Base-by-base conservation (phyloP, 208 protist genomes). In the Acanthamoeba triangularis region DNA sequence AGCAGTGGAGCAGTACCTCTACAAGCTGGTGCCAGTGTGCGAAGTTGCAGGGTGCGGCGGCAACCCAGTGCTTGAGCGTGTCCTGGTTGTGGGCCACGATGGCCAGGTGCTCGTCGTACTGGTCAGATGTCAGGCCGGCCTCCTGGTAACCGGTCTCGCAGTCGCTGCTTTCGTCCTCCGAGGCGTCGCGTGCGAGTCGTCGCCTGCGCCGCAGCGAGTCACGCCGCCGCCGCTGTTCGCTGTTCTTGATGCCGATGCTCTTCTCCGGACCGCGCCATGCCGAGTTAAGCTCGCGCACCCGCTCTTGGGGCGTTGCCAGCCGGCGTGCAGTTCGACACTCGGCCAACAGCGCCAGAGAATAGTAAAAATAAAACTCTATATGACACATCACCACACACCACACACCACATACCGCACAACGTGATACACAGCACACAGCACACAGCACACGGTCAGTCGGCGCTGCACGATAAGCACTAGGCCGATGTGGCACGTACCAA, bases 281-380 rank as follows among this genome's bases (percentile, higher is more conserved):
- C 6, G 80, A 3, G 80, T 11, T 44, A 28, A 88, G 80, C 28
- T 88, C 80, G 80, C 80, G 23, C n/a, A 88, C 13, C 10, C 80
- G 23, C 49, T 88, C 18, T 28, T 65, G 3, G 20, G 80, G 80
- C 20, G 88, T 23, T 1, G 33, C 37, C n/a, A 72, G 69, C 3
- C 23, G 2, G 11, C 41, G 30, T 0, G 59, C 6, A 37, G 16
- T 30, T 16, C 18, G 3, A 28, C 88, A 93, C 23, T n/a, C 35
- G 20, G 88, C 88, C 88, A 93, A 33, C 88, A 93, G 88, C 20
- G 59, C 37, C 35, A 93, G 37, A 3, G 88, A 93, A 28, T 93
- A 93, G 6, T 14, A 14, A 33, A 93, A 93, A 11, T 93, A 76
- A 14, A 37, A 76, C 59, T 93, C 88, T 93, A 28, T 18, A 54